Evolutionary conservation across 148 eudicot species (phyloP).

Genomic region (Chenopodium berlandieri): DNA sequence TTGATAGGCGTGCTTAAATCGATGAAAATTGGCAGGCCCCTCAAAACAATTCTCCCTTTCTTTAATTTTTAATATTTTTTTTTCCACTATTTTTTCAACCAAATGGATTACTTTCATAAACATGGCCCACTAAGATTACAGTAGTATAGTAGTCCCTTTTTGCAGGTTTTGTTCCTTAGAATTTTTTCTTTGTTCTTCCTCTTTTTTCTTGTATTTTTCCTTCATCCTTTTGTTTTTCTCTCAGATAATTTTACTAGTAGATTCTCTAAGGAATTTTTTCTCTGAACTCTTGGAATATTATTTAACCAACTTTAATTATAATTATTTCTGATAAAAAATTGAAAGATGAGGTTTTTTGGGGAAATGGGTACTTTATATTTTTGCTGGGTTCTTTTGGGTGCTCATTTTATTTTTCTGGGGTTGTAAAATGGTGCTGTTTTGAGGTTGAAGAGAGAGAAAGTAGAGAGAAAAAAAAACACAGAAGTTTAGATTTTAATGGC

Average conservation of each 20-base stretch:
- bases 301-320: neutral
- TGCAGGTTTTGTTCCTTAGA: constrained; percentile 83
- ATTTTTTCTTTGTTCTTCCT: constrained; percentile 25
- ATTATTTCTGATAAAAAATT: constrained; percentile 15
- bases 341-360: constrained; percentile 20
- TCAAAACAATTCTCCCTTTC: constrained; percentile 1
- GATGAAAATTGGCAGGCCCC: constrained; percentile 25
- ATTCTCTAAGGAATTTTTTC: constrained; percentile 18
- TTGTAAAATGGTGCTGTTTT: constrained; percentile 11
- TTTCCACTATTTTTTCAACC: neutral
- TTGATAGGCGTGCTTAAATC: constrained; percentile 86
- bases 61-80: neutral
- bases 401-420: constrained; percentile 16
- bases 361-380: constrained; percentile 15
- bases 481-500: constrained; percentile 34
- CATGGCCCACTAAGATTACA: constrained; percentile 68
- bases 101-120: neutral
- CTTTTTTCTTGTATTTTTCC: neutral
- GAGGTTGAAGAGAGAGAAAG: neutral
- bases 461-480: neutral
- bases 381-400: neutral
- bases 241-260: constrained; percentile 11
- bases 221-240: neutral
- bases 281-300: neutral
- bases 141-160: constrained; percentile 37